Evolutionary conservation across 441 rosid species (phyloP).

Genomic region (Mallotus japonicus): DNA sequence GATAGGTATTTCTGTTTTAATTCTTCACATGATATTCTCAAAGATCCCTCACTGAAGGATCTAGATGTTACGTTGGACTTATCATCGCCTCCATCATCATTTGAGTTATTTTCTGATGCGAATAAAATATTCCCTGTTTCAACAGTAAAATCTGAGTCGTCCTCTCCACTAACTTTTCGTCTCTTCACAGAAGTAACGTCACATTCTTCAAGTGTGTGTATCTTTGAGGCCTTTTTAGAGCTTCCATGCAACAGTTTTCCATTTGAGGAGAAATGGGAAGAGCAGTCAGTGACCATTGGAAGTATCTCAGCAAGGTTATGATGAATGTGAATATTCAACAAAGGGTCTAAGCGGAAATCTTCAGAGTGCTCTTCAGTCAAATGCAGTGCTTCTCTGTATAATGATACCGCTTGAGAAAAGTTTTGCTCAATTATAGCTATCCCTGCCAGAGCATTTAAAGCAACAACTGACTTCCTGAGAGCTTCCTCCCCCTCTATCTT

Average conservation of each 20-base stretch:
- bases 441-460: slow-evolving; percentile 96
- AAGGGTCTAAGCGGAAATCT: slow-evolving; percentile 89
- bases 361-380: slow-evolving; percentile 66
- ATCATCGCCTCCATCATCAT: slow-evolving; percentile 29
- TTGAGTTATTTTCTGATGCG: slow-evolving; percentile 28
- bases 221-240: slow-evolving; percentile 40
- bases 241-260: slow-evolving; percentile 32
- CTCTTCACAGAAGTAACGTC: slow-evolving; percentile 47
- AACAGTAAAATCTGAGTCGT: slow-evolving; percentile 30
- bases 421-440: slow-evolving; percentile 77
- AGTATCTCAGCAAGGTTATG: slow-evolving; percentile 88
- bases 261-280: slow-evolving; percentile 34
- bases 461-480: slow-evolving; percentile 79
- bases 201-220: slow-evolving; percentile 29
- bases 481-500: slow-evolving; percentile 94
- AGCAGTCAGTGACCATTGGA: slow-evolving; percentile 37
- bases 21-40: slow-evolving; percentile 53
- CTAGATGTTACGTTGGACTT: slow-evolving; percentile 31
- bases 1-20: slow-evolving; percentile 74
- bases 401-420: slow-evolving; percentile 56
- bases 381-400: slow-evolving; percentile 81
- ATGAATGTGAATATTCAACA: slow-evolving; percentile 87
- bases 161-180: slow-evolving; percentile 38
- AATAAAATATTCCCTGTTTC: slow-evolving; percentile 27
- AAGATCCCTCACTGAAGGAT: slow-evolving; percentile 32